A percentile compares a stretch with the other conserved stretches of the same genome.
phyloP scores from a whole-genome alignment of 2,329 filamentous ascomycete species.

The Penicillium sp. region DNA sequence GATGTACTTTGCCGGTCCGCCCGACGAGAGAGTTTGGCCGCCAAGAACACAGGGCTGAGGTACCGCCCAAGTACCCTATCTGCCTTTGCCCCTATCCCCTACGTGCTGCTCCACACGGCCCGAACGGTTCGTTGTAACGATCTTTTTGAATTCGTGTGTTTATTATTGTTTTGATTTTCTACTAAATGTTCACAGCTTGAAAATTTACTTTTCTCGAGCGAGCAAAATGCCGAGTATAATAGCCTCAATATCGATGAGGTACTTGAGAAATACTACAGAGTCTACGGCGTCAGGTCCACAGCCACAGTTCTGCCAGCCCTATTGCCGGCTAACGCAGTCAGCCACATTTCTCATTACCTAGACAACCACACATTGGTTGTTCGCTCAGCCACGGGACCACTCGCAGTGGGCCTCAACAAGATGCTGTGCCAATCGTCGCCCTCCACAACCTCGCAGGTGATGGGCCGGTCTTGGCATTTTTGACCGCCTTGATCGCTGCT shows the following conservation, averaged over 20 bases:
- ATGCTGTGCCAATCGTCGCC: background rate
- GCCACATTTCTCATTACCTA: slow-evolving; percentile 15
- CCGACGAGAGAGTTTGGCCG: slow-evolving; percentile 3
- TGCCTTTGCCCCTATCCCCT: slow-evolving; percentile 3
- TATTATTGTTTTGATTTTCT: background rate
- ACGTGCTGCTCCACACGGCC: slow-evolving; percentile 5
- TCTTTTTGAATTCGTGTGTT: background rate
- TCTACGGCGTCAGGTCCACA: background rate
- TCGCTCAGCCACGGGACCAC: slow-evolving; percentile 11
- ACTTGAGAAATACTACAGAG: background rate
- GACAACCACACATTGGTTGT: slow-evolving; percentile 11
- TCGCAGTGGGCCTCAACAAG: background rate
- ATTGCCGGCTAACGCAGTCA: slow-evolving; percentile 13
- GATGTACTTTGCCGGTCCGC: slow-evolving; percentile 3
- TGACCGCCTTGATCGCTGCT: slow-evolving; percentile 26
- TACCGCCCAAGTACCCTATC: slow-evolving; percentile 9
- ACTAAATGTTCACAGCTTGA: background rate
- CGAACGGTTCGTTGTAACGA: background rate
- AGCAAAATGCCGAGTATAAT: too few relatives aligned
- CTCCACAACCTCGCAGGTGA: background rate
- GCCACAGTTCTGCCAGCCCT: slow-evolving; percentile 20
- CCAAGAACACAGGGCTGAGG: slow-evolving; percentile 10
- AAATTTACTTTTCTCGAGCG: too few relatives aligned
- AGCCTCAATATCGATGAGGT: background rate
- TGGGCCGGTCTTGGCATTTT: background rate